Conservation (phyloP, 306 rosid species). For the Fragaria nilgerrensis region DNA sequence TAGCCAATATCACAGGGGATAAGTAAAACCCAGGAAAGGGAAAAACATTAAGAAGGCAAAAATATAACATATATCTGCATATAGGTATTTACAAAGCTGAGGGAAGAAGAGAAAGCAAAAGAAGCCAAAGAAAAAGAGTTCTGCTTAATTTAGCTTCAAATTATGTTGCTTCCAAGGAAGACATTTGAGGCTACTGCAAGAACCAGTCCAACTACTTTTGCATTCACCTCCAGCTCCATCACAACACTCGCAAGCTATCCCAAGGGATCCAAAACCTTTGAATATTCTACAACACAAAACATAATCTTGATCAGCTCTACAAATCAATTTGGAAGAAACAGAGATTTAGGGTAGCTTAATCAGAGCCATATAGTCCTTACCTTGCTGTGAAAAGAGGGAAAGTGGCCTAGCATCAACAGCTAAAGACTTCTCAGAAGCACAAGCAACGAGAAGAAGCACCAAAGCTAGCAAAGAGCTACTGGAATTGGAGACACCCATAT, state of each 20-base stretch:
- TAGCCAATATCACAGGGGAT: background rate
- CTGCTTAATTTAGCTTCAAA: background rate
- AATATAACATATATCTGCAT: background rate
- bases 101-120: background rate
- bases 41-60: background rate
- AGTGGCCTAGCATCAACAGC: constrained; percentile 32
- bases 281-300: constrained; percentile 11
- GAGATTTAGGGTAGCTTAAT: background rate
- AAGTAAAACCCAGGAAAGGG: background rate
- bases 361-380: constrained; percentile 4
- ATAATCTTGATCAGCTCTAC: background rate
- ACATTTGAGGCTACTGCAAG: constrained; percentile 40
- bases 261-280: constrained; percentile 32
- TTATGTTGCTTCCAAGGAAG: constrained; percentile 38
- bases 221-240: constrained; percentile 35
- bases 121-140: background rate
- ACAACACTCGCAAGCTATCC: constrained; percentile 44
- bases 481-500: constrained; percentile 18
- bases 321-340: background rate
- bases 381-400: constrained; percentile 20
- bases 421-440: constrained; percentile 19
- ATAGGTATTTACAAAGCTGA: background rate
- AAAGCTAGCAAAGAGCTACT: constrained; percentile 19
- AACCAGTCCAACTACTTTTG: constrained; percentile 23
- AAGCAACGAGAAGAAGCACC: constrained; percentile 19